Percentiles rank a stretch among this genome's conserved stretches.
Conservation (phyloP, 345 rosid genomes). For the Eucalyptus regnans region DNA sequence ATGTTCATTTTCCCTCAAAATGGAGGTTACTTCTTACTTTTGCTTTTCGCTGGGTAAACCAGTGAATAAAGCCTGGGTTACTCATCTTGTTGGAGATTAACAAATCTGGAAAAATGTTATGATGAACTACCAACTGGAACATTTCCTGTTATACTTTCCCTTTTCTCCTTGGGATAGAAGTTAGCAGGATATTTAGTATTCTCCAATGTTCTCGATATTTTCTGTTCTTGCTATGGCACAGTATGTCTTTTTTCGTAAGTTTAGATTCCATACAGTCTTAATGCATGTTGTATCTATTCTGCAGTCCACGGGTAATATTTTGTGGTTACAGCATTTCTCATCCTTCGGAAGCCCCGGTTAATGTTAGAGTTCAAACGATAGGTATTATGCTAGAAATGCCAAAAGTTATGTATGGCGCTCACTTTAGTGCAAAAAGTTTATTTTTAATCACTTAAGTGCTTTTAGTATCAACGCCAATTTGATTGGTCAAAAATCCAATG, state of each 20-base stretch:
- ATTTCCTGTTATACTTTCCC: background rate
- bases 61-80: background rate
- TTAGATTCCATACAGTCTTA: background rate
- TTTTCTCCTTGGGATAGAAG: background rate
- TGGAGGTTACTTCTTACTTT: background rate
- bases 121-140: background rate
- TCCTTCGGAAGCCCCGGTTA: slow-evolving; percentile 77
- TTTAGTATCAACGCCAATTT: too few species aligned
- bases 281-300: background rate
- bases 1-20: background rate
- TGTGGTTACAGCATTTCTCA: slow-evolving; percentile 82
- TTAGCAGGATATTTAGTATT: background rate
- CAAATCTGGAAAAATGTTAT: background rate
- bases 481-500: too few species aligned
- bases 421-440: too few species aligned
- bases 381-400: accelerated
- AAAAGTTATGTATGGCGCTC: too few species aligned
- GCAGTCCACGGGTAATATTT: slow-evolving; percentile 66
- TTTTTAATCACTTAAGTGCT: too few species aligned
- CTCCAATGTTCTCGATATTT: background rate
- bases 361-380: slow-evolving; percentile 65
- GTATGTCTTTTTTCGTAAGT: background rate
- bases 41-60: background rate
- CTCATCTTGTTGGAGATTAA: background rate
- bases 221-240: background rate